Base-by-base conservation (phyloP, 108 stramenopile genomes). In the Fragilariopsis cylindrus region DNA sequence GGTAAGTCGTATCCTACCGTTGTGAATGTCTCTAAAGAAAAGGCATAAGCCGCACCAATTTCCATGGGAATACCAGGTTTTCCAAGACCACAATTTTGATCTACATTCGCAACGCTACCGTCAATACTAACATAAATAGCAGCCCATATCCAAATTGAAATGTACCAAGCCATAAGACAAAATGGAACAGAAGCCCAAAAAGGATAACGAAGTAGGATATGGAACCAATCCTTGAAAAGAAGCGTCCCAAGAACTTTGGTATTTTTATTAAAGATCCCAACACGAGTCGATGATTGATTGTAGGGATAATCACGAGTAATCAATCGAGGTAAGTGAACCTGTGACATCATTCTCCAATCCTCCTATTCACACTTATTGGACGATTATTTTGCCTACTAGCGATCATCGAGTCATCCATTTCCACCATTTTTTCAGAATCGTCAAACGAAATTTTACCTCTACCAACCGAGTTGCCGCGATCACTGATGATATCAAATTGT, bases 1-100 rank as follows among this genome's bases (percentile, higher is more conserved):
- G 87, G 91, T 8, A 87, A 65, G 12, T 81, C 84, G 71, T 85
- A 68, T 69, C 94, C 94, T 16, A 96, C 90, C 7, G 94, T 96
- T 16, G 94, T 90, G 30, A 85, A 82, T 7, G 92, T 93, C 66
- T 92, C 88, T 11, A 96, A 76, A 13, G 80, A 82, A 72, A 96
- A 96, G 15, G 91, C 92, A 84, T 92, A 92, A 5, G 87, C 83
- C 16, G 76, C 73, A 30, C 63, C 19, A 69, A 80, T 83, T 0
- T 41, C 42, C 12, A 84, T 82, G 0, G 83, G 86, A 39, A 57
- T 41, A 47, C 80, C 80, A 5, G 60, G 50, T 11, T 67, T 62
- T 13, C 82, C 87, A 15, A 96, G 69, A n/a, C 92, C 91, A 74
- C 94, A 96, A 65, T 76, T 70, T 12, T 45, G 13, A 3, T 0